Evolutionary conservation across 768 basidiomycete genomes (phyloP).

Genomic region (Termitomyces sp.): DNA sequence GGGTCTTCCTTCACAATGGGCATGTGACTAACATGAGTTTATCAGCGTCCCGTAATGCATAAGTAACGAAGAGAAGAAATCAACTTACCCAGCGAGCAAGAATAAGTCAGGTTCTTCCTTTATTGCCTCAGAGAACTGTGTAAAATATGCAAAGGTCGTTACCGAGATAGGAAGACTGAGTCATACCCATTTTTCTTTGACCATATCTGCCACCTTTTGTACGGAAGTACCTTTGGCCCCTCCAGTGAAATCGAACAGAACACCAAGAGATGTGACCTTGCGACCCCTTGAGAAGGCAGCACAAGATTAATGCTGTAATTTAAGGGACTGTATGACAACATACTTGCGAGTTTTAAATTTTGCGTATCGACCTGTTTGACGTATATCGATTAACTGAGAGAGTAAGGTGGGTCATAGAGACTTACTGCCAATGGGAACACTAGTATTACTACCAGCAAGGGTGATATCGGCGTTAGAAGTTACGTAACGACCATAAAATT

Average conservation of each 20-base stretch:
- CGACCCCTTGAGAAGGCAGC: constrained; percentile 38
- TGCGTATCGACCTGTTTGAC: constrained; percentile 41
- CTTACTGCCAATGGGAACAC: constrained; percentile 32
- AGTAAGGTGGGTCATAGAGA: not conserved
- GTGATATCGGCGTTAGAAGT: constrained; percentile 86
- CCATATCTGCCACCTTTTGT: constrained; percentile 67
- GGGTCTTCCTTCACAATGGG: constrained; percentile 45
- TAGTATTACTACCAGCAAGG: constrained; percentile 35
- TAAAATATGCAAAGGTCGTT: not conserved
- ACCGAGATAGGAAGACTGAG: not conserved
- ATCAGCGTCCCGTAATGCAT: not conserved
- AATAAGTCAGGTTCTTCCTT: constrained; percentile 80
- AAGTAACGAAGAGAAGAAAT: not conserved
- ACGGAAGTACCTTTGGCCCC: constrained; percentile 71
- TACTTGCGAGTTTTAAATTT: constrained; percentile 76
- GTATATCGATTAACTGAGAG: not conserved
- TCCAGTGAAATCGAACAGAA: constrained; percentile 70
- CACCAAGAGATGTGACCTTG: constrained; percentile 73
- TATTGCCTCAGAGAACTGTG: constrained; percentile 73
- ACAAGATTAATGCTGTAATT: not conserved
- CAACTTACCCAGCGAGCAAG: constrained; percentile 57
- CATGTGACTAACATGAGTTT: constrained; percentile 61
- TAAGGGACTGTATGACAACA: constrained; percentile 10
- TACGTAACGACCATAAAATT: constrained; percentile 67
- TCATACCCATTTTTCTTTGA: constrained; percentile 69